Base-by-base conservation (phyloP, 139 green algal species). In the Coelastrella sp. region DNA sequence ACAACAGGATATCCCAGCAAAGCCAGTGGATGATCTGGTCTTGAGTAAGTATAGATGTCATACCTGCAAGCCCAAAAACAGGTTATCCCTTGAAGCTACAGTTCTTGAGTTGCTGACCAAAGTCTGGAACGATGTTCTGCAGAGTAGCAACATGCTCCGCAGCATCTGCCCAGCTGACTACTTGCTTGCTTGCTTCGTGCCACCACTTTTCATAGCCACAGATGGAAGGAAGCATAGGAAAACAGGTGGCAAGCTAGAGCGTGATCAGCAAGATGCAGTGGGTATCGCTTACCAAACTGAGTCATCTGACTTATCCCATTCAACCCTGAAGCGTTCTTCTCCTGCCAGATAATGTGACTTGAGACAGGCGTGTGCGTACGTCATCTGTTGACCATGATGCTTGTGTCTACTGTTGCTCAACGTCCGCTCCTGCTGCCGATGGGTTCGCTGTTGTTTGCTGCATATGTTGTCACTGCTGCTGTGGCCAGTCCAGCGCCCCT, bases 251-350 rank as follows among this genome's bases (percentile, higher is more conserved):
- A 34, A n/a, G n/a, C n/a, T n/a, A n/a, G n/a, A n/a, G n/a, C n/a
- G n/a, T n/a, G n/a, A n/a, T n/a, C n/a, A n/a, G n/a, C n/a, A n/a
- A n/a, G n/a, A n/a, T n/a, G n/a, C n/a, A n/a, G n/a, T n/a, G 8
- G 5, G 30, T 6, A 23, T 7, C 27, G 4, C 91, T 88, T 76
- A 96, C 91, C 91, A 96, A 0, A 96, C 92, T 17, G 79, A 90
- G 68, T 94, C 89, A 72, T 86, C 80, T 19, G 17, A 59, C 7
- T 62, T 41, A 27, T 86, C 59, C 89, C 90, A 94, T 60, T 96
- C 92, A 30, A 96, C 67, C 5, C 79, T 57, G 71, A 96, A 96
- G 0, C 88, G 71, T 88, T 96, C 93, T 86, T 96, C 93, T 2
- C 93, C 93, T 2, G 89, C 87, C 11, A 95, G 85, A 72, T 88